Percentiles rank a stretch among this genome's conserved stretches.
phyloP scores from a whole-genome alignment of 1,139 yeast genomes.

The Tardiomyces depauwii region DNA sequence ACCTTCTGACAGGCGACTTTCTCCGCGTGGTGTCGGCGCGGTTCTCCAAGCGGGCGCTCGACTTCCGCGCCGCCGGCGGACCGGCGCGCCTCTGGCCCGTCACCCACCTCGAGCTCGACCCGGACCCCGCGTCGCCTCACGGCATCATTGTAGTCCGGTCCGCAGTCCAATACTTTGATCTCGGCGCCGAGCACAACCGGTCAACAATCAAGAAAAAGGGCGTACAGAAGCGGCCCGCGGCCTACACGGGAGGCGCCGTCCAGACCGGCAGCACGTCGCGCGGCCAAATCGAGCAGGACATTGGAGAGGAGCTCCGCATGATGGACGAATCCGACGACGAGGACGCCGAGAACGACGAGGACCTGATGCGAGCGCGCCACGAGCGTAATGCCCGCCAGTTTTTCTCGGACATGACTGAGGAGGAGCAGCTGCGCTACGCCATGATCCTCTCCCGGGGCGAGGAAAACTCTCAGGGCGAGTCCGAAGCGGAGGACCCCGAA shows the following conservation, averaged over 20 bases:
- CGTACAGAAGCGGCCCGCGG: conserved; percentile 12
- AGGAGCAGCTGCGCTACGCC: conserved; percentile 34
- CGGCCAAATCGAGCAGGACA: conserved; percentile 2
- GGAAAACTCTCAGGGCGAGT: conserved; percentile 8
- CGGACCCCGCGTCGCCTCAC: conserved; percentile 32
- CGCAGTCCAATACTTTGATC: conserved; percentile 49
- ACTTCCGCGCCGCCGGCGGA: conserved; percentile 15
- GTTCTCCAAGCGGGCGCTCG: conserved; percentile 34
- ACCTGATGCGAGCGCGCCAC: conserved; percentile 5
- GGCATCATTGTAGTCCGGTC: conserved; percentile 50
- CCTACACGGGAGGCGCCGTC: neutral
- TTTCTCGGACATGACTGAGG: conserved; percentile 25
- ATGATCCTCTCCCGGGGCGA: conserved; percentile 23
- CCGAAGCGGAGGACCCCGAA: conserved; percentile 1
- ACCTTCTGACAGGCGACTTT: conserved; percentile 48
- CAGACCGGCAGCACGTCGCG: neutral
- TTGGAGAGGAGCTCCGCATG: conserved; percentile 1
- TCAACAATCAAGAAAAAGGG: conserved; percentile 12
- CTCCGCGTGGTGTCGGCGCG: conserved; percentile 38
- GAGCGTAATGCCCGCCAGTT: neutral
- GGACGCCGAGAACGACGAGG: conserved; percentile 24
- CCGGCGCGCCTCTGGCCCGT: conserved; percentile 28
- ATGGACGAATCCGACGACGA: conserved; percentile 24
- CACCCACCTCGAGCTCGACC: conserved; percentile 33
- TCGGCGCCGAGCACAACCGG: conserved; percentile 32